These are phyloP conservation scores for Balansia obtecta DNA, from an alignment of 2,329 filamentous ascomycete species.

Conservation along the genomic window DNA sequence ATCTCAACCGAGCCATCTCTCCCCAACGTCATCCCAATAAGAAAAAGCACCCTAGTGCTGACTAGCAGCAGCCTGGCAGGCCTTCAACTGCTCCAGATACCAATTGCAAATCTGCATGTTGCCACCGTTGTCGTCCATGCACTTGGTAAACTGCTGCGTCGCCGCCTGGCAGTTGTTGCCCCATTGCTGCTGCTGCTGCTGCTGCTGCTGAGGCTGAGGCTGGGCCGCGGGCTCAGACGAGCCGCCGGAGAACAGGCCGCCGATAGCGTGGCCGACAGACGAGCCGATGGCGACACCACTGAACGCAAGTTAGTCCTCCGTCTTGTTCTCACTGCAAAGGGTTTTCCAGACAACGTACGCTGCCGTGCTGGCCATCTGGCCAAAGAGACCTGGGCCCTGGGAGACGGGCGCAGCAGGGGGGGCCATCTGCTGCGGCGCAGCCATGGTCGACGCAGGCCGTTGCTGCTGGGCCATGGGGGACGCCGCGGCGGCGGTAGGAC, in stretches of 20 bases:
- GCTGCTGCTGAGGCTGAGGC: conserved; percentile 36
- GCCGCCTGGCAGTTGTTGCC: conserved; percentile 63
- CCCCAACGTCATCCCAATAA: background rate
- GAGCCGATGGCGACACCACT: conserved; percentile 96
- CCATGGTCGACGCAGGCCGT: conserved; percentile 59
- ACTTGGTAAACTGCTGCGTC: conserved; percentile 78
- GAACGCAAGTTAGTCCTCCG: background rate
- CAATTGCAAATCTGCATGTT: conserved; percentile 94
- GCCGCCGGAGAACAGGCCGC: conserved; percentile 72
- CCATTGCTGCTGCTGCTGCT: conserved; percentile 40
- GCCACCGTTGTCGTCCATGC: conserved; percentile 90
- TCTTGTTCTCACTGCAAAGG: too few species aligned
- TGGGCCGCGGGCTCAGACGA: conserved; percentile 39
- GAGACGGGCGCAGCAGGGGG: conserved; percentile 28
- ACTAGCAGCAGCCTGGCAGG: conserved; percentile 67
- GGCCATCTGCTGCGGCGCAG: conserved; percentile 26
- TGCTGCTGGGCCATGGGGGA: conserved; percentile 48
- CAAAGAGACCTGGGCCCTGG: conserved; percentile 75
- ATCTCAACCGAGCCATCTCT: background rate
- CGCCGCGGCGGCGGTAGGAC: conserved; percentile 52
- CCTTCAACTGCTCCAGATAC: conserved; percentile 96
- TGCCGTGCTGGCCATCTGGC: conserved; percentile 94
- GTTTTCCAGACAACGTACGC: too few species aligned
- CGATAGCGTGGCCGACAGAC: conserved; percentile 88
- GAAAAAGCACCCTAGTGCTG: conserved; percentile 44